phyloP scores from a whole-genome alignment of 2,329 filamentous ascomycete genomes.

The Penicillium aurantiogriseum region DNA sequence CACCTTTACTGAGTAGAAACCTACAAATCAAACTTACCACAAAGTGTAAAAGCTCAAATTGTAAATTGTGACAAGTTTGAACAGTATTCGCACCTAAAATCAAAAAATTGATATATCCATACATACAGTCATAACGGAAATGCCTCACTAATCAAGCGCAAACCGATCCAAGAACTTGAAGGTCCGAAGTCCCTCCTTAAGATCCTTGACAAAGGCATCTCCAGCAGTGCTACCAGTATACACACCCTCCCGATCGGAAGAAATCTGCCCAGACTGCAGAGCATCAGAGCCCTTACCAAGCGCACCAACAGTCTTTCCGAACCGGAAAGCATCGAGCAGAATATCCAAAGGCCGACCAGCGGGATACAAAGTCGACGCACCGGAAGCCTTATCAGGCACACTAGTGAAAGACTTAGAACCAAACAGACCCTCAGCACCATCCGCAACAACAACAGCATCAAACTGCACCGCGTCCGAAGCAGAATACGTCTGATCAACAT shows the following conservation, averaged over 20 bases:
- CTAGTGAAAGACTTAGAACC: constrained; percentile 22
- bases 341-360: constrained; percentile 63
- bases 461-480: constrained; percentile 55
- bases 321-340: constrained; percentile 61
- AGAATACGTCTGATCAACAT: constrained; percentile 64
- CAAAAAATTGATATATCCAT: not conserved
- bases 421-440: constrained; percentile 57
- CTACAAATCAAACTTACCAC: not conserved
- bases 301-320: constrained; percentile 67
- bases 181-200: constrained; percentile 60
- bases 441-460: constrained; percentile 55
- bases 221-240: constrained; percentile 32
- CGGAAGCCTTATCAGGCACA: constrained; percentile 27
- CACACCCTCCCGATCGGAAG: constrained; percentile 36
- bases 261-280: constrained; percentile 48
- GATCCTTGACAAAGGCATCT: constrained; percentile 41
- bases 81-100: not conserved
- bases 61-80: not conserved
- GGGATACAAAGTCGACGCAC: constrained; percentile 61
- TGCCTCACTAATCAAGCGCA: constrained; percentile 36
- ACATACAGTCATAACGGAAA: not conserved
- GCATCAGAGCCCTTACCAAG: constrained; percentile 49
- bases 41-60: not conserved
- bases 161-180: constrained; percentile 69
- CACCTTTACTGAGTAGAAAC: not conserved